Evolutionary conservation across 768 basidiomycete genomes (phyloP).

Genomic region (Agrocybe pediades): DNA sequence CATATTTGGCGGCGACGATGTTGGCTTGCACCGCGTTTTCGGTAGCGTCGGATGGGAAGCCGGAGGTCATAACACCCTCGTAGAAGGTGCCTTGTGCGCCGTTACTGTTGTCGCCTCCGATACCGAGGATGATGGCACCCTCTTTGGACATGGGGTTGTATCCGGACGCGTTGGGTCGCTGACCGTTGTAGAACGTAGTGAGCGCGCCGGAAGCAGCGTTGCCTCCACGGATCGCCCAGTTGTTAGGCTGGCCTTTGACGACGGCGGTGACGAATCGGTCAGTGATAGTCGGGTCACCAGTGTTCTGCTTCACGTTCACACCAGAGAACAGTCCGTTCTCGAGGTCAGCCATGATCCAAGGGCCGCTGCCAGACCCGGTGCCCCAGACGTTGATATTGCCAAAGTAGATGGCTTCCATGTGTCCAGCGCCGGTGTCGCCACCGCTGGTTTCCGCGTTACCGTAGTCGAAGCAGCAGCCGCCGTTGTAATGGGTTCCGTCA

Average conservation of each 20-base stretch:
- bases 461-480: conserved; percentile 13
- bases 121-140: conserved; percentile 12
- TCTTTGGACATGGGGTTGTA: conserved; percentile 14
- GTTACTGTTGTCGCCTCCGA: conserved; percentile 13
- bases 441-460: conserved; percentile 13
- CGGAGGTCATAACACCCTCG: conserved; percentile 13
- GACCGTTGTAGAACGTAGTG: conserved; percentile 9
- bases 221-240: conserved; percentile 12
- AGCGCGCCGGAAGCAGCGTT: conserved; percentile 10
- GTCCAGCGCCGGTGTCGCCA: conserved; percentile 9
- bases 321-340: conserved; percentile 14
- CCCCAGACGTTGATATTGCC: conserved; percentile 4
- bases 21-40: conserved; percentile 12
- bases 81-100: conserved; percentile 14
- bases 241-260: too few species aligned
- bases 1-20: conserved; percentile 11
- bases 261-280: conserved; percentile 9
- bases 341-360: conserved; percentile 15
- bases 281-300: conserved; percentile 6
- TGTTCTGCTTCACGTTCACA: conserved; percentile 1
- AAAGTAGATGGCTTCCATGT: conserved; percentile 14
- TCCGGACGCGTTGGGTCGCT: conserved; percentile 6
- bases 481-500: conserved; percentile 14
- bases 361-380: conserved; percentile 9
- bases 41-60: too few species aligned